Conservation (phyloP, 257 asterid species). For the Solanum medicagineum region DNA sequence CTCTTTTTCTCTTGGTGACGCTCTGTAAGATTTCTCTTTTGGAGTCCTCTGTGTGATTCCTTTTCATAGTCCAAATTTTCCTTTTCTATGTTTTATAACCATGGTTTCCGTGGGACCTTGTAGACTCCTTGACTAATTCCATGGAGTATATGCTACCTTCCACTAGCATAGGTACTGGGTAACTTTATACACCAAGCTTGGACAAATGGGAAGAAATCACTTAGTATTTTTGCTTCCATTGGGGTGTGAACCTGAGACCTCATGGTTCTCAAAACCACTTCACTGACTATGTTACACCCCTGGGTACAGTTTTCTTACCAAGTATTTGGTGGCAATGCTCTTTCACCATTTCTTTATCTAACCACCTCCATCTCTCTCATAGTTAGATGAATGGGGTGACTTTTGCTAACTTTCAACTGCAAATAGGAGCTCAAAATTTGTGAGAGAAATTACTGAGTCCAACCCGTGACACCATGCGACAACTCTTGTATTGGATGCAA, state of each 20-base stretch:
- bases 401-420: not conserved
- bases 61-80: not conserved
- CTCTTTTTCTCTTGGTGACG: not conserved
- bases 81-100: not conserved
- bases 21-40: not conserved
- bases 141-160: not conserved
- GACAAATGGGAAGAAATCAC: not conserved
- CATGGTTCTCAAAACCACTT: not conserved
- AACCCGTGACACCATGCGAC: not conserved
- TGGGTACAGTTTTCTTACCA: not conserved
- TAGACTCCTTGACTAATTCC: not conserved
- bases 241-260: not conserved
- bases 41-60: not conserved
- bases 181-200: not conserved
- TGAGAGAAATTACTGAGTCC: not conserved
- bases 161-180: not conserved
- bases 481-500: not conserved
- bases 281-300: not conserved
- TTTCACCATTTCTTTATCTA: not conserved
- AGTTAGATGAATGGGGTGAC: not conserved
- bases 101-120: not conserved
- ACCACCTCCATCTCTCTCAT: not conserved
- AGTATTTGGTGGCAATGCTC: not conserved
- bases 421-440: not conserved
- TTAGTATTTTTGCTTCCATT: not conserved